Base-by-base conservation (phyloP, 495 filamentous ascomycete genomes). In the Evernia prunastri region DNA sequence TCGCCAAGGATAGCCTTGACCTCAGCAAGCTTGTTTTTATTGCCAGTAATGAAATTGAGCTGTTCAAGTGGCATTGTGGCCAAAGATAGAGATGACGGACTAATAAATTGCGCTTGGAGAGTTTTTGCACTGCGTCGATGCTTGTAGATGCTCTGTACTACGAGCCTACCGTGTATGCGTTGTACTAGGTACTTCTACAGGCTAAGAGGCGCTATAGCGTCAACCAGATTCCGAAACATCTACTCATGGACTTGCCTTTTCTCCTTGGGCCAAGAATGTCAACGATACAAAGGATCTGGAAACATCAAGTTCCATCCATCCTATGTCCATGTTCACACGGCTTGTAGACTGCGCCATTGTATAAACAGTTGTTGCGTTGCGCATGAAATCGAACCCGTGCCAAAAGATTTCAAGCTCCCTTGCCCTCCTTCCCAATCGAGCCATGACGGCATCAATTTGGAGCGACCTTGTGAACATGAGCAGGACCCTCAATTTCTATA, bases 41-140 rank as follows among this genome's bases (percentile, higher is more conserved):
- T 98, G 68, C 93, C 89, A 4, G 95, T 98, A 70, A 98, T 96
- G 80, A 98, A 98, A 79, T 96, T 90, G 42, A 98, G 75, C 36
- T 78, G 61, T 61, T 72, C 73, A 13, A 73, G 66, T 25, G 66
- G 49, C 66, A 68, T 68, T 39, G 23, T 61, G 47, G 12, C 12
- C 2, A 42, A 47, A 35, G n/a, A 5, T 33, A 58, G 42, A 33
- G 29, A 7, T 33, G 15, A 29, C n/a, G 15, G 10, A 7, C 29
- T 29, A 29, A 29, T 27, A 25, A 53, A 54, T 9, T 33, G 17
- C 8, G 27, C 49, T 9, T 53, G 6, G 10, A 18, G 49, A 37
- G 12, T 53, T 27, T 53, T 31, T 33, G 7, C 43, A 23, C 43
- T 25, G 23, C 9, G 23, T 53, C 27, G 15, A 25, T 7, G 25